Evolutionary conservation across 1,284 basidiomycete species (phyloP).

Genomic region (Exobasidium cylindrosporum): DNA sequence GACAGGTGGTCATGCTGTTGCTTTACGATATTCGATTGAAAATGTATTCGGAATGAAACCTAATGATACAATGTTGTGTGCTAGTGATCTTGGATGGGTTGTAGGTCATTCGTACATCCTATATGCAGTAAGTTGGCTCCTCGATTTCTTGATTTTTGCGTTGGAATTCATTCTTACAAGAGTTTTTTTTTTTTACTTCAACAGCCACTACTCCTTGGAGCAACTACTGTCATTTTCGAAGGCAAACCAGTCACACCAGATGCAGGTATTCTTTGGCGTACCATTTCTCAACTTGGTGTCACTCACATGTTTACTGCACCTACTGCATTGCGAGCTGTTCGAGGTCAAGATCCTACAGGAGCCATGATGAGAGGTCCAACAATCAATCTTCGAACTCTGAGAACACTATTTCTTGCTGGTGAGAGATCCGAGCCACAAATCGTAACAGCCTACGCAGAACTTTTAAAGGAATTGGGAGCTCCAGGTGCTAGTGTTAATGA

Average conservation of each 20-base stretch:
- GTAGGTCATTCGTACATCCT: slow-evolving; percentile 38
- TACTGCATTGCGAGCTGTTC: slow-evolving; percentile 45
- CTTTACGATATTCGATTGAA: slow-evolving; percentile 43
- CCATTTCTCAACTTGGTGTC: slow-evolving; percentile 29
- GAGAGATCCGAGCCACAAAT: slow-evolving; percentile 47
- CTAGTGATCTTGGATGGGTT: slow-evolving; percentile 41
- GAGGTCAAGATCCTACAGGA: slow-evolving; percentile 41
- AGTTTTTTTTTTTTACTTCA: too few relatives aligned
- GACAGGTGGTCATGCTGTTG: slow-evolving; percentile 45
- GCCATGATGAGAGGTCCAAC: slow-evolving; percentile 36
- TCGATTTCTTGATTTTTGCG: too few relatives aligned
- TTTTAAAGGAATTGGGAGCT: slow-evolving; percentile 41
- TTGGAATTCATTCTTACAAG: too few relatives aligned
- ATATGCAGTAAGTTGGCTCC: slow-evolving; percentile 27
- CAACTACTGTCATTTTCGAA: slow-evolving; percentile 47
- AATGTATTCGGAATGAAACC: slow-evolving; percentile 39
- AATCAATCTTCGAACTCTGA: slow-evolving; percentile 32
- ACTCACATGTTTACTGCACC: slow-evolving; percentile 45
- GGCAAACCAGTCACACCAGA: slow-evolving; percentile 52
- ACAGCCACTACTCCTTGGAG: slow-evolving; percentile 40
- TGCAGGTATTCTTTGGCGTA: slow-evolving; percentile 49
- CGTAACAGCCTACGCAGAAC: slow-evolving; percentile 31
- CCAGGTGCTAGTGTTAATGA: slow-evolving; percentile 46
- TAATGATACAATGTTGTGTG: slow-evolving; percentile 37
- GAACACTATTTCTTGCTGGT: slow-evolving; percentile 49